phyloP scores from a whole-genome alignment of 495 filamentous ascomycete species.

The Cryomyces antarcticus region DNA sequence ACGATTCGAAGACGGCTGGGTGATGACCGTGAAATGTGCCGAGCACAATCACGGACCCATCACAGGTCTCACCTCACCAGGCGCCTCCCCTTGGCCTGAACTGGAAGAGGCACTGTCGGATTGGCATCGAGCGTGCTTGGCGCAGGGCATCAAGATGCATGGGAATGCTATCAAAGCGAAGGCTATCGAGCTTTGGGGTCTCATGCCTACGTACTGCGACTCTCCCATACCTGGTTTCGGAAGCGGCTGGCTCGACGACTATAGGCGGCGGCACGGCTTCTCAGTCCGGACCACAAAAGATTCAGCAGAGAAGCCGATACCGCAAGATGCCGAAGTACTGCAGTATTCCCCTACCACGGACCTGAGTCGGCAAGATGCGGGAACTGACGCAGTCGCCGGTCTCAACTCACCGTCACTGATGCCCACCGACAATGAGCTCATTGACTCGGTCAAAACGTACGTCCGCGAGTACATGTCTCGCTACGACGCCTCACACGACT shows the following conservation, averaged over 20 bases:
- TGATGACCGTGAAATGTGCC: not conserved
- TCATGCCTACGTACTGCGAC: not conserved
- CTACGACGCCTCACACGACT: constrained; percentile 77
- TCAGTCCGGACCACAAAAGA: not conserved
- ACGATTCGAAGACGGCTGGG: not conserved
- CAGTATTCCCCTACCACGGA: no score
- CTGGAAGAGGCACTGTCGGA: not conserved
- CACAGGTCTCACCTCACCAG: not conserved
- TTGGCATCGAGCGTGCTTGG: not conserved
- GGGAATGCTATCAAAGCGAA: constrained; percentile 1
- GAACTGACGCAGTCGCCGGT: no score
- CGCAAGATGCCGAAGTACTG: no score
- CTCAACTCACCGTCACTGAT: no score
- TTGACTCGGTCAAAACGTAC: constrained; percentile 31
- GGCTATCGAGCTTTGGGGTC: constrained; percentile 1
- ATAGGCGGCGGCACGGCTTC: not conserved
- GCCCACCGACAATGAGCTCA: constrained; percentile 8
- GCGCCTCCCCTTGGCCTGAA: not conserved
- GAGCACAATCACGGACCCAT: not conserved
- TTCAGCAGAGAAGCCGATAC: no score
- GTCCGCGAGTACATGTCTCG: constrained; percentile 53
- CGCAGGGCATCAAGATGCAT: not conserved
- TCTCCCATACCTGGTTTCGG: not conserved
- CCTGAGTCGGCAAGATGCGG: no score
- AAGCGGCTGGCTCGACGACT: not conserved